These are phyloP conservation scores for Lolium multiflorum DNA, from an alignment of 176 grass and related monocot species.

Conservation along the genomic window DNA sequence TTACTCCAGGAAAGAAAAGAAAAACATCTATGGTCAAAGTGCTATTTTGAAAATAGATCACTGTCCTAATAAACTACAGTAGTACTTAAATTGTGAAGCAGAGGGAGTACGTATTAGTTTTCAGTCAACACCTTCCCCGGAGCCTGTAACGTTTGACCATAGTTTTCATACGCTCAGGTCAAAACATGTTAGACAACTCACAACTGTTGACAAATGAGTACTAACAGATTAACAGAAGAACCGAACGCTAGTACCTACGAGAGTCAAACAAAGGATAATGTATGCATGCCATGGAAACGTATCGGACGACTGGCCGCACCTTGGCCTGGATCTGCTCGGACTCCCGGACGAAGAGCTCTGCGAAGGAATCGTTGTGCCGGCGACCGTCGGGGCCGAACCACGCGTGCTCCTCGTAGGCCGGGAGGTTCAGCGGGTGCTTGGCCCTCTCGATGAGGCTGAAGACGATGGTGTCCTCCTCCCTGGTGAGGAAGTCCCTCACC, in stretches of 20 bases:
- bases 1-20: not conserved
- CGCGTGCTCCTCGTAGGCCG: constrained; percentile 43
- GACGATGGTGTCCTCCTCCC: constrained; percentile 73
- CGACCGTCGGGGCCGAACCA: not conserved
- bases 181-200: constrained; percentile 22
- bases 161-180: constrained; percentile 33
- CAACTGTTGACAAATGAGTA: not conserved
- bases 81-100: not conserved
- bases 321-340: constrained; percentile 69
- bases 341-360: constrained; percentile 62
- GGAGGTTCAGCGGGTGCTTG: constrained; percentile 55
- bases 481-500: constrained; percentile 69
- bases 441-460: constrained; percentile 87
- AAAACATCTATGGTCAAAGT: not conserved
- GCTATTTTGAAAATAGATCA: not conserved
- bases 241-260: not conserved
- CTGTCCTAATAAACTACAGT: not conserved
- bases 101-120: constrained; percentile 20
- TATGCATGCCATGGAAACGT: not conserved
- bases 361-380: constrained; percentile 39
- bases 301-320: constrained; percentile 25
- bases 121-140: constrained; percentile 36
- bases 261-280: not conserved
- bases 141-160: constrained; percentile 20
- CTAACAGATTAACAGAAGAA: not conserved